Base-by-base conservation (phyloP, 2,329 filamentous ascomycete genomes). In the Fusarium napiforme region DNA sequence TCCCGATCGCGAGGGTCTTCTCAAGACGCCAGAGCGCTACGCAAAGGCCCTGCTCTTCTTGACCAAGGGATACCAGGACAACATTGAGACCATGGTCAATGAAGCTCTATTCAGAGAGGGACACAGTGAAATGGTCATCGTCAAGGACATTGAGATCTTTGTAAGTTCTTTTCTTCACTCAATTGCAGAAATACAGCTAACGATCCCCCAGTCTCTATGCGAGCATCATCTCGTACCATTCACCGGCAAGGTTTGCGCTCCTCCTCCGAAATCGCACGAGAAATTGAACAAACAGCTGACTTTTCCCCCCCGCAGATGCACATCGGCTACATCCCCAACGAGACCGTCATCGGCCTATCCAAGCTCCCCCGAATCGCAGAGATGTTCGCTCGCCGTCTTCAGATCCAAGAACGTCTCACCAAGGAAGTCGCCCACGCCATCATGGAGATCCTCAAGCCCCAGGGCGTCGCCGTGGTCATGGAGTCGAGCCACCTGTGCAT, bases 191-290 rank as follows among this genome's bases (percentile, higher is more conserved):
- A 9, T 10, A 2, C 4, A 19, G 34, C 69, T 73, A 45, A 72
- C 50, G 18, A 11, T 18, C 15, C 6, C 21, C 16, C 3, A 95
- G 83, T 96, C 93, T 73, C 86, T 98, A 47, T 99, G 96, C 86
- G 96, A 99, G 85, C 96, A 99, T 82, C 96, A 99, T 81, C 88
- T 99, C 81, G 96, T 99, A 12, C 96, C 96, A 2, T 99, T 99
- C 79, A 96, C 90, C 7, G 96, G 96, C 78, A 98, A 97, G 90
- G 94, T 95, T 86, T 56, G 81, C 47, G 40, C 42, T 43, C 60
- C 59, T 16, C 30, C 42, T 37, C 47, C 53, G 53, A 50, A 45
- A 40, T 59, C 47, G 49, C 53, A 18, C 46, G 40, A 36, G 2
- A 32, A 5, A 14, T 32, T 10, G 30, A 28, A 50, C 47, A 50